A percentile compares a stretch with the other conserved stretches of the same genome.
phyloP scores from a whole-genome alignment of 176 grass and related monocot species.

The Lolium perenne region DNA sequence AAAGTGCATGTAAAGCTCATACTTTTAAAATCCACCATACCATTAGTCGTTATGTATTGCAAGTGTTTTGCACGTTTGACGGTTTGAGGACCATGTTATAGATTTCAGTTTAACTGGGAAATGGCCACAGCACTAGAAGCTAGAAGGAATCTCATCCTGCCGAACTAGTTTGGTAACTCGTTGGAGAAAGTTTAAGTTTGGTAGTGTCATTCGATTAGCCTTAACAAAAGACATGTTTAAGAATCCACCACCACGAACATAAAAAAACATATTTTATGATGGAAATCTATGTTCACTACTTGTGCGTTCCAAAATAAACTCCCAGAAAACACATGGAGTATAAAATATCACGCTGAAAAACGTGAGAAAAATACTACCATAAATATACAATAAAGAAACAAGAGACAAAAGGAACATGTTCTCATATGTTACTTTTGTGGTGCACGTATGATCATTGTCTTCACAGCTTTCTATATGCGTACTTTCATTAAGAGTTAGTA shows the following conservation, averaged over 20 bases:
- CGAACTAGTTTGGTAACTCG: constrained; percentile 10
- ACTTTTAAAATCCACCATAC: too few relatives aligned
- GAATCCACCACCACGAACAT: not conserved
- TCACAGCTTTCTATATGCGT: not conserved
- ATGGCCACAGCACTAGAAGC: not conserved
- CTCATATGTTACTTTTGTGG: not conserved
- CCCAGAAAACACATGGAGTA: too few relatives aligned
- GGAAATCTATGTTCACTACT: too few relatives aligned
- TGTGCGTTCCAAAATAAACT: too few relatives aligned
- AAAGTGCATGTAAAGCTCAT: not conserved
- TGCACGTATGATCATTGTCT: not conserved
- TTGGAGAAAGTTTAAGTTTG: not conserved
- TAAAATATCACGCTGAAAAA: not conserved
- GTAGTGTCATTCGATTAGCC: not conserved
- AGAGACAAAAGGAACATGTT: not conserved
- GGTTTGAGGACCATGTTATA: not conserved
- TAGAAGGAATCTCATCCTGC: not conserved
- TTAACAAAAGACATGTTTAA: not conserved
- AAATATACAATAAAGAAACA: not conserved
- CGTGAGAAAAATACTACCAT: not conserved
- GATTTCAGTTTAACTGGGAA: not conserved
- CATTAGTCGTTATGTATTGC: too few relatives aligned
- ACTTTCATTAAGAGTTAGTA: not conserved
- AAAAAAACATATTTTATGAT: not conserved
- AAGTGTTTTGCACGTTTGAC: not conserved